Evolutionary conservation across 108 stramenopile species (phyloP).

Genomic region (Nitzschia palea): DNA sequence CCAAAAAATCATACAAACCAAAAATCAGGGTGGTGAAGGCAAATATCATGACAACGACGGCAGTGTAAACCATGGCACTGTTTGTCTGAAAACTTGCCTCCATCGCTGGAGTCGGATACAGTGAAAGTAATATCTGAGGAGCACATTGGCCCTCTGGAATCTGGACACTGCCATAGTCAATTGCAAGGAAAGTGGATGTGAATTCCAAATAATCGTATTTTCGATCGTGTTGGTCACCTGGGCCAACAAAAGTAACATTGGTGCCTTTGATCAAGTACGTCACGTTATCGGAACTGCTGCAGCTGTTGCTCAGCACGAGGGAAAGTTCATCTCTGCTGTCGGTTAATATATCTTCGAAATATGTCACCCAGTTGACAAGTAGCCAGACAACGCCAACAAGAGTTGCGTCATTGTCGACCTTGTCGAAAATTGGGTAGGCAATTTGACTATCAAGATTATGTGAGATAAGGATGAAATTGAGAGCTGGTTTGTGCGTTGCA

Average conservation of each 20-base stretch:
- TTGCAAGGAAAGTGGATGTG: neutral
- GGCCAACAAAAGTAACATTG: neutral
- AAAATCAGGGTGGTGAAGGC: constrained; percentile 2
- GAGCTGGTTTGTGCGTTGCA: too few relatives aligned
- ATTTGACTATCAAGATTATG: too few relatives aligned
- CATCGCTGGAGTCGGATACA: constrained; percentile 5
- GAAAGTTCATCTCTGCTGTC: neutral
- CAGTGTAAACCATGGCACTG: neutral
- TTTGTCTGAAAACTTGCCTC: neutral
- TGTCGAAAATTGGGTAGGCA: too few relatives aligned
- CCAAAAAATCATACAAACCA: constrained; percentile 6
- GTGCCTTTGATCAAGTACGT: constrained; percentile 3
- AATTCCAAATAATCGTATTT: neutral
- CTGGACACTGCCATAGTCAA: neutral
- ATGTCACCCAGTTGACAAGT: neutral
- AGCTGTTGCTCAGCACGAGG: neutral
- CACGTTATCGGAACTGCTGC: neutral
- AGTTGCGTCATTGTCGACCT: too few relatives aligned
- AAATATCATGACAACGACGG: constrained; percentile 2
- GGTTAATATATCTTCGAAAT: neutral
- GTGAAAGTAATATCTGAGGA: neutral
- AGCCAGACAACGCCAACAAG: neutral
- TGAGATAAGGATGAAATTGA: too few relatives aligned
- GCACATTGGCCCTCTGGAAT: neutral
- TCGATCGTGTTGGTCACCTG: constrained; percentile 3